phyloP scores from a whole-genome alignment of 2,329 filamentous ascomycete species.

The Colletotrichum camelliae region DNA sequence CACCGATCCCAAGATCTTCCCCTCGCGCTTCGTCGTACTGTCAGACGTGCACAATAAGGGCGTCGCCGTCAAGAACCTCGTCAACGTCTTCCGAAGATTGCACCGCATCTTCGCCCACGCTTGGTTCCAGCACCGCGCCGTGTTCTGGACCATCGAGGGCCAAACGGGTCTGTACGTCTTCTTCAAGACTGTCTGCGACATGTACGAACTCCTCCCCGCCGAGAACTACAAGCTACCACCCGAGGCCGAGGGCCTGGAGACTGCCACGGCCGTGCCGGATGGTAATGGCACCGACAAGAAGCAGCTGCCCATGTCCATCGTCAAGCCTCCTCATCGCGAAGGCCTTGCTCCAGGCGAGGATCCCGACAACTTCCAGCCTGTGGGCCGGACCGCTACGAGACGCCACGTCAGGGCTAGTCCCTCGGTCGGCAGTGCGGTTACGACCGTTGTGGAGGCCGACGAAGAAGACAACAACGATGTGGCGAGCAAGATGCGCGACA shows the following conservation, averaged over 20 bases:
- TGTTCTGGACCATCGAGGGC: constrained; percentile 93
- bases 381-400: constrained; percentile 75
- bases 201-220: constrained; percentile 85
- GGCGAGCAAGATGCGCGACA: constrained; percentile 48
- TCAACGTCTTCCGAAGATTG: constrained; percentile 92
- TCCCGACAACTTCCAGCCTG: constrained; percentile 54
- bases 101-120: constrained; percentile 98
- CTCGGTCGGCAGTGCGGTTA: constrained; percentile 78
- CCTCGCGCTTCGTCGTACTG: constrained; percentile 73
- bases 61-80: constrained; percentile 79
- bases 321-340: constrained; percentile 38
- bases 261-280: constrained; percentile 46
- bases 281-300: constrained; percentile 30
- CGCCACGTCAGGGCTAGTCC: constrained; percentile 82
- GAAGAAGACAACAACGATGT: constrained; percentile 71
- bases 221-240: constrained; percentile 96
- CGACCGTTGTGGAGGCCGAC: constrained; percentile 82
- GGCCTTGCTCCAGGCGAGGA: constrained; percentile 40
- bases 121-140: constrained; percentile 95
- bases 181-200: constrained; percentile 96
- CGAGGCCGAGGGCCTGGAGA: constrained; percentile 86
- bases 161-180: constrained; percentile 93
- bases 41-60: constrained; percentile 64
- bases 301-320: constrained; percentile 35
- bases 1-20: constrained; percentile 94